These are phyloP conservation scores for Myxozyma neglecta DNA, from an alignment of 805 yeast genomes.

Conservation along the genomic window DNA sequence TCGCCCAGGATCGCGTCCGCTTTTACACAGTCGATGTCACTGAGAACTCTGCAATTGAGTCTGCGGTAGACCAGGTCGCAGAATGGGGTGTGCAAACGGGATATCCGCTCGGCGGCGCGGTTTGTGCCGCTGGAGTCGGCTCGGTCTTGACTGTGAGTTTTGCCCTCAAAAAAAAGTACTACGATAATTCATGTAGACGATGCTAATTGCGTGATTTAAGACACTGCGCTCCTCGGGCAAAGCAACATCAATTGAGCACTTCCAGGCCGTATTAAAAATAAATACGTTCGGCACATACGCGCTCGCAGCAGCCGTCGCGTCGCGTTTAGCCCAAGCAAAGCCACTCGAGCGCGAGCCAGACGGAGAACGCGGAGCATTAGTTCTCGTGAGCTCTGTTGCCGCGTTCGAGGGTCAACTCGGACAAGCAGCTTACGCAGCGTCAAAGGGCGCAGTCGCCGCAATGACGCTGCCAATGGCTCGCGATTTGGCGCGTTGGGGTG, in stretches of 20 bases:
- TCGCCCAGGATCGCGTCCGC: background rate
- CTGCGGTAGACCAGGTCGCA: constrained; percentile 17
- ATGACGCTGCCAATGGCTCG: constrained; percentile 25
- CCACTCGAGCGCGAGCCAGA: constrained; percentile 11
- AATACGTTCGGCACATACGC: constrained; percentile 20
- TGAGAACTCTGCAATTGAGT: constrained; percentile 4
- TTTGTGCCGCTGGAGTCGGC: constrained; percentile 25
- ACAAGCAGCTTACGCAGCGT: constrained; percentile 30
- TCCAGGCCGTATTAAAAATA: constrained; percentile 20
- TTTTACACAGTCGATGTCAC: constrained; percentile 22
- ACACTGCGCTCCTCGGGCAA: constrained; percentile 11
- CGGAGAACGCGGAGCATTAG: constrained; percentile 21
- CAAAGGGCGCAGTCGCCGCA: constrained; percentile 24
- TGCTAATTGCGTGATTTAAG: constrained; percentile 2
- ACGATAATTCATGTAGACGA: background rate
- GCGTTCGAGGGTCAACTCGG: constrained; percentile 26
- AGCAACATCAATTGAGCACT: constrained; percentile 12
- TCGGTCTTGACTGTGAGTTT: constrained; percentile 5
- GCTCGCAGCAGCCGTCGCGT: constrained; percentile 15
- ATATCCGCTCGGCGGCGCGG: constrained; percentile 17
- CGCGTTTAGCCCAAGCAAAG: constrained; percentile 6
- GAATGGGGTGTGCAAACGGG: constrained; percentile 9
- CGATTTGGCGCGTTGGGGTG: constrained; percentile 22
- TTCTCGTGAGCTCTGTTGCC: constrained; percentile 23
- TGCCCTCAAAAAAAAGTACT: background rate